Evolutionary conservation across 139 green algal genomes (phyloP).

Genomic region (Picochlorum sp.): DNA sequence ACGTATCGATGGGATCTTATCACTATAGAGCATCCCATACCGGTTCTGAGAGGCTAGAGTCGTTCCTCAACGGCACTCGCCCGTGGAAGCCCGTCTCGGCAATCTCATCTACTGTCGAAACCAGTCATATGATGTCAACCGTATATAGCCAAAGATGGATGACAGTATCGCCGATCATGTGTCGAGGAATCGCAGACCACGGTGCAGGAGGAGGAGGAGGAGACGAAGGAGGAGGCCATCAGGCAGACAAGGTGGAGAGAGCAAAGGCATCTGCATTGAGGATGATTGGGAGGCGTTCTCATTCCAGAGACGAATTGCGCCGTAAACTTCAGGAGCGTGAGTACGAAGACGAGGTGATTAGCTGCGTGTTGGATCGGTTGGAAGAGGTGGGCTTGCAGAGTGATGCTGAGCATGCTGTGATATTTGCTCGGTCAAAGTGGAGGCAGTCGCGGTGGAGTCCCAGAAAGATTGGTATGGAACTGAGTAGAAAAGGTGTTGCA

Average conservation of each 20-base stretch:
- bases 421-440: slow-evolving; percentile 47
- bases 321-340: slow-evolving; percentile 38
- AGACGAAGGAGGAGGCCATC: not conserved
- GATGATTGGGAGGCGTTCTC: slow-evolving; percentile 19
- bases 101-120: no score
- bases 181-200: no score
- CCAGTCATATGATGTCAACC: no score
- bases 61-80: no score
- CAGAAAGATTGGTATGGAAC: slow-evolving; percentile 28
- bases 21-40: no score
- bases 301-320: slow-evolving; percentile 23
- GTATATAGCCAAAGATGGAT: no score
- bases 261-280: slow-evolving; percentile 34
- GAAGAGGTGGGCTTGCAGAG: slow-evolving; percentile 32
- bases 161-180: no score
- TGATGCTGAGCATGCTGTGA: slow-evolving; percentile 41
- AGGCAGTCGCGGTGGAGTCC: slow-evolving; percentile 38
- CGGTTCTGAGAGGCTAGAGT: no score
- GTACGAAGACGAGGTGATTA: slow-evolving; percentile 14
- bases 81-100: no score
- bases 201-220: no score
- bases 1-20: no score
- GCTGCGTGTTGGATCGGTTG: slow-evolving; percentile 25
- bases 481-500: slow-evolving; percentile 23
- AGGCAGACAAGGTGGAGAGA: slow-evolving; percentile 11